Conservation (phyloP, 257 asterid genomes). For the Rhazya stricta region DNA sequence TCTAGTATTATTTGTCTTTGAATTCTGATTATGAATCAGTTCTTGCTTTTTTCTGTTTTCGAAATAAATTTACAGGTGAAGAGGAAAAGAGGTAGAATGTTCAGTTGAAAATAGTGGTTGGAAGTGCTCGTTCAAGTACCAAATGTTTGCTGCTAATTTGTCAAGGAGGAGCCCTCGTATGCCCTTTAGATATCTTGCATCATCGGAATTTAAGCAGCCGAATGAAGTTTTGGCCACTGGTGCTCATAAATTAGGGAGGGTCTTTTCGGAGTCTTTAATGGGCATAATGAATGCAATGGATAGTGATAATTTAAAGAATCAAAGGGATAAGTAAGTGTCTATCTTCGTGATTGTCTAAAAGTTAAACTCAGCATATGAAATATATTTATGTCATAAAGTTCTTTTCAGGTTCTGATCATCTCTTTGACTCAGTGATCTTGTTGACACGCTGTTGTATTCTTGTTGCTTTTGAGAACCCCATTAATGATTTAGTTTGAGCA, state of each 20-base stretch:
- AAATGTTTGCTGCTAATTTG: conserved; percentile 16
- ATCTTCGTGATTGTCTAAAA: background rate
- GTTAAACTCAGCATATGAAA: background rate
- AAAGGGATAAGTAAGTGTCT: conserved; percentile 4
- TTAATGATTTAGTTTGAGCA: background rate
- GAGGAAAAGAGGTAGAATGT: background rate
- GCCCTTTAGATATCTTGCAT: background rate
- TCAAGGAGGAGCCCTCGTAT: background rate
- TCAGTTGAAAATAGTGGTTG: background rate
- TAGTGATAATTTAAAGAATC: background rate
- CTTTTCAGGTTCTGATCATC: background rate
- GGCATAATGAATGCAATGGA: conserved; percentile 11
- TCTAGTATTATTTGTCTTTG: background rate
- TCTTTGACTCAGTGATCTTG: background rate
- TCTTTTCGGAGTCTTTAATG: background rate
- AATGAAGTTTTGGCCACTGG: conserved; percentile 2
- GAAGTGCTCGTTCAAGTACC: background rate
- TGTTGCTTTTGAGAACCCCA: background rate
- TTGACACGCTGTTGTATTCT: background rate
- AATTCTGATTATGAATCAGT: background rate
- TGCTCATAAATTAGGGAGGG: background rate
- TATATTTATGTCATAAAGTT: background rate
- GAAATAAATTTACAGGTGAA: background rate
- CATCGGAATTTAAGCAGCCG: background rate
- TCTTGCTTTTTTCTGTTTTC: background rate